Evolutionary conservation across 116 monocot genomes (phyloP).

Genomic region (Papilionanthe hybrid): DNA sequence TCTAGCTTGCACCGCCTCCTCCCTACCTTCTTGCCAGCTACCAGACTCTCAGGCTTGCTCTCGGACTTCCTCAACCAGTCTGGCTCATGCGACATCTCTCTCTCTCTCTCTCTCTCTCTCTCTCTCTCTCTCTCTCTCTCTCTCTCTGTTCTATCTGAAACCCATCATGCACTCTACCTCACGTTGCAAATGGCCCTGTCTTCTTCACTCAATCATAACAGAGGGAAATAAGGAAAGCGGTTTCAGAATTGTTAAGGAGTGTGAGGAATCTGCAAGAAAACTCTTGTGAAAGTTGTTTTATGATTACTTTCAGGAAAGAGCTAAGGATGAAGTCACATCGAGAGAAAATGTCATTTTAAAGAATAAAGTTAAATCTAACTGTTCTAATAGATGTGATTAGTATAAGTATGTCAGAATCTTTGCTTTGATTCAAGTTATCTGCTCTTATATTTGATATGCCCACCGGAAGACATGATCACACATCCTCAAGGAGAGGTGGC

Average conservation of each 20-base stretch:
- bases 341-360: slow-evolving; percentile 67
- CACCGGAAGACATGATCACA: slow-evolving; percentile 51
- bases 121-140: too few relatives aligned
- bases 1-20: too few relatives aligned
- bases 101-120: too few relatives aligned
- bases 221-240: slow-evolving; percentile 24
- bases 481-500: slow-evolving; percentile 72
- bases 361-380: slow-evolving; percentile 68
- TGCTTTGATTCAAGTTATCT: slow-evolving; percentile 43
- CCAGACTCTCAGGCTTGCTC: too few relatives aligned
- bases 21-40: too few relatives aligned
- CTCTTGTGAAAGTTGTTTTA: slow-evolving; percentile 65
- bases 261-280: slow-evolving; percentile 56
- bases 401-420: slow-evolving; percentile 54
- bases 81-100: too few relatives aligned
- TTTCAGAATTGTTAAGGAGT: slow-evolving; percentile 52
- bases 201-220: too few relatives aligned
- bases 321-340: slow-evolving; percentile 66
- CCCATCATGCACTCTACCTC: too few relatives aligned
- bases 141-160: too few relatives aligned
- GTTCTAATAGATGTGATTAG: slow-evolving; percentile 65
- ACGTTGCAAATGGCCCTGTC: too few relatives aligned
- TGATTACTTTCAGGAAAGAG: slow-evolving; percentile 70
- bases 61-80: too few relatives aligned
- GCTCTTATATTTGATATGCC: slow-evolving; percentile 71